Evolutionary conservation across 148 eudicot genomes (phyloP), one percentile per base, ranked within the genome.

Genomic region (Diospyros kaki): DNA sequence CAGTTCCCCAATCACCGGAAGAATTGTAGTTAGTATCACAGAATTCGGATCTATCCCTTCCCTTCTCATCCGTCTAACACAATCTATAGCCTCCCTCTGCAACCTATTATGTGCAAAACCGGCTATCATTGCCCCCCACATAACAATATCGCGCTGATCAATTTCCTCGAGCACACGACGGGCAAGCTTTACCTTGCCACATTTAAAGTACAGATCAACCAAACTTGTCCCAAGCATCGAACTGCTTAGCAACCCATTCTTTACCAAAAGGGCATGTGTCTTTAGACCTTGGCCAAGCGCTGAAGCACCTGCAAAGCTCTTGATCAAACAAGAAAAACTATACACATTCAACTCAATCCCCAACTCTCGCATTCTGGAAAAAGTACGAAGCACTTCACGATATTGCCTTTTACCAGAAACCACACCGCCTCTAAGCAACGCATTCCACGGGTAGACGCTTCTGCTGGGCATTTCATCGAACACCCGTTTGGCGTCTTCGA

Each of bases 191-290:
- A 86, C 66, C 62, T 90, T 90, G n/a, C 95, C 87, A 79, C 98
- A 94, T 75, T 94, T 94, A 59, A 92, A 94, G 81, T 94, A 94
- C 92, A 92, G 55, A 83, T 94, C 98, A 64, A 92, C 86, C 81
- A 94, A 83, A 80, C 93, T 75, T 1, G 98, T 94, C 83, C 64
- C 78, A 9, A 94, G 69, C 6, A 94, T 76, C 9, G 75, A 46
- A 73, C 90, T 87, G 7, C 69, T 81, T 41, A 86, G 45, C 18
- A 88, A 85, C 55, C 98, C 98, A 81, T 92, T 94, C 83, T 94
- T 94, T 6, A 92, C 60, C 87, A 94, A 81, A 66, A 94, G 51
- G 0, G 78, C 90, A 82, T 91, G 97, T 2, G 86, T 59, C 86
- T 90, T 92, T 64, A 90, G 71, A 1, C 98, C 98, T 53, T 91